Evolutionary conservation across 2,329 filamentous ascomycete species (phyloP).

Genomic region (Stagonosporopsis vannaccii): DNA sequence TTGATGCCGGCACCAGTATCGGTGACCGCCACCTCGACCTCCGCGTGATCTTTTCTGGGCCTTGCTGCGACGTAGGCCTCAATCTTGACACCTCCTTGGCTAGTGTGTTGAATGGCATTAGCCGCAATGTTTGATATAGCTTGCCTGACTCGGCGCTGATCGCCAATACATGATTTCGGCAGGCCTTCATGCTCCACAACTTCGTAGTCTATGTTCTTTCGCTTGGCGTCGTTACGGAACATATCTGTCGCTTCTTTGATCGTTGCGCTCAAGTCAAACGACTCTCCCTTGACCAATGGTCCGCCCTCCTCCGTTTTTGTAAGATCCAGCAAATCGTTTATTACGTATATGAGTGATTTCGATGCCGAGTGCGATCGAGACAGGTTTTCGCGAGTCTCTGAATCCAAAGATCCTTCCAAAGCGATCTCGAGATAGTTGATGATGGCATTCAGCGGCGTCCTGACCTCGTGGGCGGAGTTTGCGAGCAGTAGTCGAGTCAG

Average conservation of each 20-base stretch:
- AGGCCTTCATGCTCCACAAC: constrained; percentile 72
- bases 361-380: constrained; percentile 87
- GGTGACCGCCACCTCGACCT: constrained; percentile 76
- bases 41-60: constrained; percentile 57
- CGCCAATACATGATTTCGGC: constrained; percentile 76
- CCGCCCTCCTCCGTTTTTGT: constrained; percentile 88
- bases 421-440: constrained; percentile 96
- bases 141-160: constrained; percentile 81
- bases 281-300: constrained; percentile 78
- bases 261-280: constrained; percentile 75
- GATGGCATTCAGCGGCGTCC: constrained; percentile 89
- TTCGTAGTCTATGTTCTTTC: constrained; percentile 77
- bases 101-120: constrained; percentile 84
- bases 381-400: constrained; percentile 84
- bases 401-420: constrained; percentile 78
- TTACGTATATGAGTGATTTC: constrained; percentile 91
- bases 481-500: constrained; percentile 80
- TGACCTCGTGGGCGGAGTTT: constrained; percentile 90
- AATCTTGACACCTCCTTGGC: constrained; percentile 70
- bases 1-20: constrained; percentile 77
- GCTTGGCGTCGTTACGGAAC: constrained; percentile 75
- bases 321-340: constrained; percentile 88
- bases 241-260: constrained; percentile 79
- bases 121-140: constrained; percentile 82
- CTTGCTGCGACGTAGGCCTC: constrained; percentile 67